Base-by-base conservation (phyloP, 164 flowering plant genomes). In the Brasenia schreberi region DNA sequence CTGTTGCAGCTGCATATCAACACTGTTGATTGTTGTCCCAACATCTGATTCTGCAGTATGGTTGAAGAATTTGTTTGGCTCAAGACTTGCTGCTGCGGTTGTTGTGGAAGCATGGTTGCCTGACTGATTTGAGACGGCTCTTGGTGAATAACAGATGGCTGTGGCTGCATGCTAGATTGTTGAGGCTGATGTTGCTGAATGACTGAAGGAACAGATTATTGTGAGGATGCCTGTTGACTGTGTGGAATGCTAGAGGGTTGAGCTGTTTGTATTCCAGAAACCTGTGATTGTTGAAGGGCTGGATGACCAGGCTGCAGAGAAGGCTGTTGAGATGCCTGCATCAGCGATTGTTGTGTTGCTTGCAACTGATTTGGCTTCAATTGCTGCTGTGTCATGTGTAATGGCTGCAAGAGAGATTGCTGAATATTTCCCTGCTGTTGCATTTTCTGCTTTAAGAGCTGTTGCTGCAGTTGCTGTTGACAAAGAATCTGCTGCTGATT, bases 351-450 rank as follows among this genome's bases (percentile, higher is more conserved):
- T 73, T 84, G 91, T 67, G 85, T 72, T 62, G 85, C 60, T 61
- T 85, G 98, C 78, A 85, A 71, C 66, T 84, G 90, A 76, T 60
- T 85, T n/a, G 82, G 74, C 66, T 83, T 94, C 68, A 83, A 89
- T 68, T 75, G 83, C 74, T 81, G 92, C 67, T 84, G 92, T 71
- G 84, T 96, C 33, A 85, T 70, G 53, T 87, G 89, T 66, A 90
- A 70, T 65, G 80, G 89, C 0, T 60, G 62, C 78, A 84, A 70
- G 7, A 74, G 71, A 23, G 84, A 66, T 27, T 76, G 74, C 49
- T 77, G 79, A 2, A 81, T 72, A 75, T 66, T 79, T 63, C 84
- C 90, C 67, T 77, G 88, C 58, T 83, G 92, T 39, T 73, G 70
- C 43, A 66, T 7, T 45, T 45, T 45, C 53, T 45, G 53, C 12